These are phyloP conservation scores for Pleurotus cornucopiae DNA, from an alignment of 768 basidiomycete genomes.

Conservation along the genomic window DNA sequence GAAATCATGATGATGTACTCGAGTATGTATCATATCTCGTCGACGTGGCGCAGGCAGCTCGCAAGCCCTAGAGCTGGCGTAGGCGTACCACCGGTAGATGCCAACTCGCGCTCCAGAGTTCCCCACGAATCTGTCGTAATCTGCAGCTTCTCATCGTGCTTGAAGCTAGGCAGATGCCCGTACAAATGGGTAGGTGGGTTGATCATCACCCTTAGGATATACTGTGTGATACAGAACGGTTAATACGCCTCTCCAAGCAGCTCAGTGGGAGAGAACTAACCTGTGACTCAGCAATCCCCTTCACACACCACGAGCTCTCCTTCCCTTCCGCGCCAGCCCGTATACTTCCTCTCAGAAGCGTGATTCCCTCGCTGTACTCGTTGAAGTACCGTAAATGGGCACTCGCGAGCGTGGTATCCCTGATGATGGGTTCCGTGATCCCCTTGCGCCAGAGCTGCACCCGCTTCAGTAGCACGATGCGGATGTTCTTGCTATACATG, in stretches of 20 bases:
- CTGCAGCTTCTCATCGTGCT: slow-evolving; percentile 29
- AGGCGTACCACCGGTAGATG: slow-evolving; percentile 30
- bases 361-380: slow-evolving; percentile 31
- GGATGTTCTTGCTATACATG: slow-evolving; percentile 27
- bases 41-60: slow-evolving; percentile 10
- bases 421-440: slow-evolving; percentile 18
- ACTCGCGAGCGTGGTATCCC: slow-evolving; percentile 21
- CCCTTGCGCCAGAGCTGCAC: slow-evolving; percentile 24
- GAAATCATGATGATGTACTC: too few species aligned
- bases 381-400: slow-evolving; percentile 20
- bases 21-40: background rate
- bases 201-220: slow-evolving; percentile 31
- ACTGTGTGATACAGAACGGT: slow-evolving; percentile 19
- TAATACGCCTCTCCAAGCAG: background rate
- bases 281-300: slow-evolving; percentile 23
- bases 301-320: slow-evolving; percentile 32
- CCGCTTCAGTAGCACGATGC: slow-evolving; percentile 32
- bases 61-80: slow-evolving; percentile 37
- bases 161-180: slow-evolving; percentile 29
- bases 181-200: slow-evolving; percentile 24
- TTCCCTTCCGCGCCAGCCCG: slow-evolving; percentile 31
- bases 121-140: slow-evolving; percentile 38
- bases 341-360: slow-evolving; percentile 27
- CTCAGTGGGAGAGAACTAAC: slow-evolving; percentile 14
- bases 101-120: slow-evolving; percentile 30